Evolutionary conservation across 805 yeast species (phyloP), one percentile per base, ranked within the genome.

Genomic region (Spencermartinsiella europaea): DNA sequence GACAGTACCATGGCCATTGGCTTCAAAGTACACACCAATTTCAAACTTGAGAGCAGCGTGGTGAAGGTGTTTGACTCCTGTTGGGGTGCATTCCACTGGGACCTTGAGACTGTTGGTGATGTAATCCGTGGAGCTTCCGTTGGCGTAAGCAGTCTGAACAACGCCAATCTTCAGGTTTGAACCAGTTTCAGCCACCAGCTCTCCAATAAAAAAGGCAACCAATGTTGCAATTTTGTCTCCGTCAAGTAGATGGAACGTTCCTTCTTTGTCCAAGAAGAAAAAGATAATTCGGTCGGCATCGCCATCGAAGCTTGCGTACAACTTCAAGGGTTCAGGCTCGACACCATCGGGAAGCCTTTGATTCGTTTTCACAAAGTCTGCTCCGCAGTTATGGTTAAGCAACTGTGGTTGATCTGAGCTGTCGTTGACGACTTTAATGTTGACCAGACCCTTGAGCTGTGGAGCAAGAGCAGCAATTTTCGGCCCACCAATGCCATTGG

Each of bases 1-100:
- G 4, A 91, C 95, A 0, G 99, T 93, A 12, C 99, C 99, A 62
- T 93, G 99, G n/a, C 99, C 99, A 63, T 93, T 93, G 45, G 99
- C 99, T 70, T 93, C 99, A 58, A 93, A 93, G 67, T 93, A 93
- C 14, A 93, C 81, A 21, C 99, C 99, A 51, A 91, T 75, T 59
- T 89, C 98, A 60, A 77, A 93, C 37, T 79, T 74, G 49, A 76
- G 79, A 1, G 95, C 93, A 42, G 89, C 95, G 60, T 91, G 97
- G 63, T 93, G 99, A 53, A 93, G 71, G 68, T 93, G 95, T 66
- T 93, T 93, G 31, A 93, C 99, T 34, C 99, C 99, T 2, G 99
- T 93, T 37, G 95, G 83, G 0, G 98, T 86, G 64, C 91, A 86
- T 1, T 79, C 78, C 3, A 88, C 96, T 1, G 96, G 95, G 12